Base-by-base conservation (phyloP, 2,329 filamentous ascomycete genomes). In the Talaromyces sp. region DNA sequence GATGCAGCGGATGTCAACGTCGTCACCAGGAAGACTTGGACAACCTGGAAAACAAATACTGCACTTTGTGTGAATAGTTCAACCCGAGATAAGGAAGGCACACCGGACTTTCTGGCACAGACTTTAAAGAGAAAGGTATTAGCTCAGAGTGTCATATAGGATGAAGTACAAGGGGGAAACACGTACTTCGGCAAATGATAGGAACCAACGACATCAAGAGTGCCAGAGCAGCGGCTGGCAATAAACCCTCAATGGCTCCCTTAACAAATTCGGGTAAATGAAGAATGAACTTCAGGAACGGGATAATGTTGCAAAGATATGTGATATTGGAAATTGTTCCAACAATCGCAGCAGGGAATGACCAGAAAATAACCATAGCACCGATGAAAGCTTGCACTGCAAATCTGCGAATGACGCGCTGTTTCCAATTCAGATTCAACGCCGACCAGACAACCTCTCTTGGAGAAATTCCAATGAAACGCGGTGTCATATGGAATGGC, bases 51-150 rank as follows among this genome's bases (percentile, higher is more conserved):
- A 50, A 71, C 71, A 65, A 96, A 97, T 78, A 96, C 97, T 57
- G 87, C 88, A 61, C 90, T 94, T 69, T 97, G 91, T 0, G 90
- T 91, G 61, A 92, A 93, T 1, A 97, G 79, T 70, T 99, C 94
- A 11, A 95, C 87, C 7, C 87, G 82, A 1, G 90, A 87, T 10
- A 84, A 73, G 0, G 92, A 94, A 0, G 91, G 91, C 55, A 91
- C 88, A 27, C 93, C 93, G 17, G 89, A 82, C 27, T 89, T 75
- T 68, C 85, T 90, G 54, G 92, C 93, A 65, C 89, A 88, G 30
- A 88, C 85, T 88, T 36, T 37, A 47, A 40, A 24, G 30, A 20
- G 13, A 30, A 19, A 43, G 14, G 20, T n/a, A n/a, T 46, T 24
- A 41, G 30, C 33, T 19, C 22, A 8, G 2, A 19, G 20, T 29